phyloP scores from a whole-genome alignment of 2,329 filamentous ascomycete species.

The Diaporthe humulicola region DNA sequence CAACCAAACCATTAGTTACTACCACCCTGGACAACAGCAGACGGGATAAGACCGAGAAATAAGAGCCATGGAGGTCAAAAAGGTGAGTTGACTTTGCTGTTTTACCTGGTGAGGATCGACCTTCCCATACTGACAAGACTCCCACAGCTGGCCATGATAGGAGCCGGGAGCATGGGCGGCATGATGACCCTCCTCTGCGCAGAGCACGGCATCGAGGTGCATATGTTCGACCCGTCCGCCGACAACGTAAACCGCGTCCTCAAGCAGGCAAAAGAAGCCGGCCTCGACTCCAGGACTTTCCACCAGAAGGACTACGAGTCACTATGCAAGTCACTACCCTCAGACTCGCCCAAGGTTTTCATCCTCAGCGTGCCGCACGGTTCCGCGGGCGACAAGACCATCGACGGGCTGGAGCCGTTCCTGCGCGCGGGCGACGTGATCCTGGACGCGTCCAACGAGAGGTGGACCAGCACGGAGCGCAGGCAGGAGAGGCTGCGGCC shows the following conservation, averaged over 20 bases:
- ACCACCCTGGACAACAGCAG: neutral
- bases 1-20: neutral
- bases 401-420: constrained; percentile 56
- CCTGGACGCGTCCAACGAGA: constrained; percentile 77
- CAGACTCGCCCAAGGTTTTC: constrained; percentile 59
- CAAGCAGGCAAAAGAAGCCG: constrained; percentile 50
- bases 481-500: constrained; percentile 69
- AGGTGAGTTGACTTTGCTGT: neutral
- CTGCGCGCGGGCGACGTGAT: constrained; percentile 74
- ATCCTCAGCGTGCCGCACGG: constrained; percentile 67
- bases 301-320: constrained; percentile 59
- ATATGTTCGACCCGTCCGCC: constrained; percentile 63
- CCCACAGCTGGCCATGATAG: constrained; percentile 66
- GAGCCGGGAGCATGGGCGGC: constrained; percentile 71
- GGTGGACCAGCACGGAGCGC: constrained; percentile 74
- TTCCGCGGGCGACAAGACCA: constrained; percentile 52
- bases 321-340: constrained; percentile 61
- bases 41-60: neutral
- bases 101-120: neutral
- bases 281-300: constrained; percentile 48
- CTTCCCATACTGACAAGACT: neutral
- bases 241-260: constrained; percentile 59
- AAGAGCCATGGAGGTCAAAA: constrained; percentile 25
- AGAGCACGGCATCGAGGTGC: constrained; percentile 67
- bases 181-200: constrained; percentile 71